Evolutionary conservation across 495 filamentous ascomycete species (phyloP).

Genomic region (Tuber melanosporum): DNA sequence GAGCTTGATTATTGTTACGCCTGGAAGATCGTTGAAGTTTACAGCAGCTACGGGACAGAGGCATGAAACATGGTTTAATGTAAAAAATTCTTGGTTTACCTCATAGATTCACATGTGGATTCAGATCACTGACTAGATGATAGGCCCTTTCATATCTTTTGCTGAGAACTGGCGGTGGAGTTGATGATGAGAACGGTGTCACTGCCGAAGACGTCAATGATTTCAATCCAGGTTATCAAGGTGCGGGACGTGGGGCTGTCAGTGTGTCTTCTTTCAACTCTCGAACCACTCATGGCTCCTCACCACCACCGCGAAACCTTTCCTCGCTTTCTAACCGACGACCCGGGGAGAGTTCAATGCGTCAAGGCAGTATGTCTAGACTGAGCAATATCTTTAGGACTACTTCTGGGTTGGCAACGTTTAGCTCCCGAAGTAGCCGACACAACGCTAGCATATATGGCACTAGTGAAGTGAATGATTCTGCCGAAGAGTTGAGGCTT

Average conservation of each 20-base stretch:
- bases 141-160: conserved; percentile 82
- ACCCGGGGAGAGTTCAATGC: conserved; percentile 46
- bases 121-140: conserved; percentile 12
- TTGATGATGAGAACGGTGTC: conserved; percentile 47
- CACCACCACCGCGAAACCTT: conserved; percentile 43
- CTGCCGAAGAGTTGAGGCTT: conserved; percentile 69
- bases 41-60: conserved; percentile 88
- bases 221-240: conserved; percentile 68
- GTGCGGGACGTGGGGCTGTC: conserved; percentile 52
- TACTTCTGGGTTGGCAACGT: conserved; percentile 36
- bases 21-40: conserved; percentile 80
- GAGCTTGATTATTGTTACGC: conserved; percentile 83
- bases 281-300: conserved; percentile 57
- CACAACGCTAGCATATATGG: conserved; percentile 56
- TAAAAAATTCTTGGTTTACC: conserved; percentile 7
- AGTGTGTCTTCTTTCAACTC: conserved; percentile 82
- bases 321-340: conserved; percentile 40
- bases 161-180: conserved; percentile 60
- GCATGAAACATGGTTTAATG: conserved; percentile 97
- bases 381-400: conserved; percentile 43
- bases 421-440: conserved; percentile 48
- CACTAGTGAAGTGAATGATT: conserved; percentile 64
- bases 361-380: conserved; percentile 46
- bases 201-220: conserved; percentile 73
- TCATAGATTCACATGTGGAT: neutral